A percentile compares a stretch with the other conserved stretches of the same genome.
These are phyloP conservation scores for Nicotiana attenuata DNA, from an alignment of 257 asterid genomes.

Conservation along the genomic window DNA sequence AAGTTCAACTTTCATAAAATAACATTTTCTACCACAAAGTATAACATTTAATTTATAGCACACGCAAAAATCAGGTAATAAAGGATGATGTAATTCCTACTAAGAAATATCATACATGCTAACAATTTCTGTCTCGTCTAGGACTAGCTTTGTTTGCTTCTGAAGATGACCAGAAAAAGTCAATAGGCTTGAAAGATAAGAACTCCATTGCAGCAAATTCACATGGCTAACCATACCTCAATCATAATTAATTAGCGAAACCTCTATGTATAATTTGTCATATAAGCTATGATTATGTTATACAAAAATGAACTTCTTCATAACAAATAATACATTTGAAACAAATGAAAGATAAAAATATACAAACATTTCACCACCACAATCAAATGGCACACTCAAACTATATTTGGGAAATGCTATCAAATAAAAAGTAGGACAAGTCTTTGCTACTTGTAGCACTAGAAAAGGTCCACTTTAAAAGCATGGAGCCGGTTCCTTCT, in stretches of 20 bases:
- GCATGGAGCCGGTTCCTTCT: not conserved
- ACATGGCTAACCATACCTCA: not conserved
- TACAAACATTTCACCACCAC: not conserved
- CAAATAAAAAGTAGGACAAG: too few species aligned
- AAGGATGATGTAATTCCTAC: not conserved
- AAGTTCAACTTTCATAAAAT: not conserved
- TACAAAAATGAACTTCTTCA: not conserved
- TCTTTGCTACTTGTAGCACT: not conserved
- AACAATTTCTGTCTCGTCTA: slow-evolving; percentile 96
- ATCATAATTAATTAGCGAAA: not conserved
- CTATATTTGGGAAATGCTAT: not conserved
- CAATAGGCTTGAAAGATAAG: not conserved
- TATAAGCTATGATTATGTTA: not conserved
- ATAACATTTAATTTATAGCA: too few species aligned
- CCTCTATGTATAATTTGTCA: not conserved
- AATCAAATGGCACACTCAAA: not conserved
- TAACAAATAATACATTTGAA: not conserved
- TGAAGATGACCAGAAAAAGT: slow-evolving; percentile 28
- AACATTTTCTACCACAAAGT: not conserved
- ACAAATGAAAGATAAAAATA: not conserved
- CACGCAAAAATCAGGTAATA: not conserved
- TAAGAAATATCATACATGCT: slow-evolving; percentile 43
- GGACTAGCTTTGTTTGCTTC: slow-evolving; percentile 86
- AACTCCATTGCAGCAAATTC: not conserved
- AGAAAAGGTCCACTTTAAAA: not conserved